Percentiles rank a stretch among this genome's conserved stretches.
Conservation (phyloP, 139 green algal genomes). For the Chlorokybus atmophyticus region DNA sequence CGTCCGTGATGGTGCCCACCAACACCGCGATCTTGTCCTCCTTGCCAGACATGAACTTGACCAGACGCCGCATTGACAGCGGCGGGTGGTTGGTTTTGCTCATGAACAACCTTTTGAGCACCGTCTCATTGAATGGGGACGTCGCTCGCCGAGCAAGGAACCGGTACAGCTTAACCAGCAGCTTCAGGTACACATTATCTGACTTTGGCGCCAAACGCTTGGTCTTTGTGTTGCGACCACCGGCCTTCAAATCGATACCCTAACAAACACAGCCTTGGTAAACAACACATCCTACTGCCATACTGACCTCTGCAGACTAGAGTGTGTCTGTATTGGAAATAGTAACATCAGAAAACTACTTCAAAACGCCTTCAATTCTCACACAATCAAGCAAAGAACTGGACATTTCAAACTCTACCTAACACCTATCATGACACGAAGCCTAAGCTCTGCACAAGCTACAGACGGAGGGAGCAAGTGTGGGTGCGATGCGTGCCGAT, state of each 20-base stretch:
- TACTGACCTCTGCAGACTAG: neutral
- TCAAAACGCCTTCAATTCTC: too few species aligned
- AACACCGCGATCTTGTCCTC: conserved; percentile 83
- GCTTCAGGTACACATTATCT: conserved; percentile 97
- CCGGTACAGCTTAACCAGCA: conserved; percentile 98
- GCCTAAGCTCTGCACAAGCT: too few species aligned
- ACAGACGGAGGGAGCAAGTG: too few species aligned
- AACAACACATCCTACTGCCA: neutral
- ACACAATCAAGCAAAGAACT: too few species aligned
- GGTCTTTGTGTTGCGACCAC: conserved; percentile 86
- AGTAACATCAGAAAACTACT: too few species aligned
- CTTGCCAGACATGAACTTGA: conserved; percentile 82
- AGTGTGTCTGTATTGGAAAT: too few species aligned
- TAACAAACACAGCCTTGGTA: conserved; percentile 26
- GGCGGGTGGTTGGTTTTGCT: conserved; percentile 86
- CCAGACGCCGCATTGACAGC: conserved; percentile 85
- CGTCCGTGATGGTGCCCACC: conserved; percentile 90
- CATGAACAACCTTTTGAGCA: conserved; percentile 93
- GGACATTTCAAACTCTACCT: too few species aligned
- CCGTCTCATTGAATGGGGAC: conserved; percentile 92
- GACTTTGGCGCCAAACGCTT: conserved; percentile 79
- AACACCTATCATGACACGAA: too few species aligned
- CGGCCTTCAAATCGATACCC: conserved; percentile 94
- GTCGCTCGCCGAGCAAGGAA: conserved; percentile 91
- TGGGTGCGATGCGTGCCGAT: too few species aligned